Percentiles rank a stretch among this genome's conserved stretches.
These are phyloP conservation scores for Ceratorhiza oryzae-sativae DNA, from an alignment of 1,284 basidiomycete species.

Conservation along the genomic window DNA sequence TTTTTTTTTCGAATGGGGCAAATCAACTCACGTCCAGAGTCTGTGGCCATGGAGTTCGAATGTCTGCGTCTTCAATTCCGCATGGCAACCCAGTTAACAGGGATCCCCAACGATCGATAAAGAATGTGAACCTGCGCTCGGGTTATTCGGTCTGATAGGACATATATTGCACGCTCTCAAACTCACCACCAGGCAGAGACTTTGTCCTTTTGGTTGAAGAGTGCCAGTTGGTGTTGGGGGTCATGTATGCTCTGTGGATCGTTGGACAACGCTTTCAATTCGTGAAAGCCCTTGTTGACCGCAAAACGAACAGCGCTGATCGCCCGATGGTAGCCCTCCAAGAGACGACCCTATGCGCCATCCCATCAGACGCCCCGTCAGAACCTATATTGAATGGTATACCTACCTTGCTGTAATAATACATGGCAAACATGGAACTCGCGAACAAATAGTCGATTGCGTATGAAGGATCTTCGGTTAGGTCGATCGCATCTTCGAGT, in stretches of 20 bases:
- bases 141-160: not conserved
- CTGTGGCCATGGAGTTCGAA: constrained; percentile 29
- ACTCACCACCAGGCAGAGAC: constrained; percentile 29
- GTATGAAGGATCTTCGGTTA: constrained; percentile 20
- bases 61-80: constrained; percentile 30
- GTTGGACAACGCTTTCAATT: not conserved
- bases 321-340: constrained; percentile 31
- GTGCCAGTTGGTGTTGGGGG: not conserved
- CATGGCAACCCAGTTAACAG: constrained; percentile 22
- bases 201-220: constrained; percentile 17
- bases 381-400: not conserved
- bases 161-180: not conserved
- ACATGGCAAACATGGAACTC: constrained; percentile 23
- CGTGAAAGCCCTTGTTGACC: constrained; percentile 26
- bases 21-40: constrained; percentile 13
- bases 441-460: constrained; percentile 31
- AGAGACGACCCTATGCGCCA: constrained; percentile 14
- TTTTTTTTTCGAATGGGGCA: too few relatives aligned
- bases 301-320: constrained; percentile 31
- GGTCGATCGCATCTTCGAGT: constrained; percentile 23
- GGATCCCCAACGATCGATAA: constrained; percentile 33
- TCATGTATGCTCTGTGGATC: constrained; percentile 4
- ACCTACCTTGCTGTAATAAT: constrained; percentile 21
- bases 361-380: not conserved
- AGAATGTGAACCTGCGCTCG: constrained; percentile 14